A percentile compares a stretch with the other conserved stretches of the same genome.
phyloP scores from a whole-genome alignment of 768 basidiomycete species.

The Amanita muscaria region DNA sequence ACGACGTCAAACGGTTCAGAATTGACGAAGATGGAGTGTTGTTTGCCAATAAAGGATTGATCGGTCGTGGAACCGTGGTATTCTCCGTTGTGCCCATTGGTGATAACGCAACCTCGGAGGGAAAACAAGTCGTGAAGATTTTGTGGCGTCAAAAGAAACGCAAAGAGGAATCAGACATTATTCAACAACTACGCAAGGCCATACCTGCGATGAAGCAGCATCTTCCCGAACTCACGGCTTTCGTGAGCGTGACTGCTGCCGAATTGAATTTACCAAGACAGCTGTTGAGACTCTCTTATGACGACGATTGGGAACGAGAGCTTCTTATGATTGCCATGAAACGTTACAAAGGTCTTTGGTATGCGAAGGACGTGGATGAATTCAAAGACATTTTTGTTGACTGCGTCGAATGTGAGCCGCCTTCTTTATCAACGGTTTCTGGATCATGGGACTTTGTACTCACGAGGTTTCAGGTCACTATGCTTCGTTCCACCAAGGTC shows the following conservation, averaged over 20 bases:
- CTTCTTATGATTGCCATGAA: conserved; percentile 15
- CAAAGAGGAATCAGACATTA: conserved; percentile 7
- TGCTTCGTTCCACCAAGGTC: conserved; percentile 13
- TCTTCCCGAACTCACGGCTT: conserved; percentile 10
- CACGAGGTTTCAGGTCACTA: conserved; percentile 16
- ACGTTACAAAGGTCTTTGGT: conserved; percentile 16
- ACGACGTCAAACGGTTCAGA: background rate
- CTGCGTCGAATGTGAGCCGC: conserved; percentile 24
- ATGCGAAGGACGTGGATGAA: conserved; percentile 14
- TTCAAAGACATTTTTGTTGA: conserved; percentile 22
- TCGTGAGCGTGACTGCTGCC: background rate
- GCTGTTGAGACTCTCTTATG: background rate
- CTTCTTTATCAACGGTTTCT: conserved; percentile 6
- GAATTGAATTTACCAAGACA: conserved; percentile 11
- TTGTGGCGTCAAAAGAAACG: conserved; percentile 12
- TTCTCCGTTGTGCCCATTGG: conserved; percentile 4
- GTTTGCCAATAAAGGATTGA: conserved; percentile 8
- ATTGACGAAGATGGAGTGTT: conserved; percentile 3
- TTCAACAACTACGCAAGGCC: conserved; percentile 5
- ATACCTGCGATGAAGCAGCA: conserved; percentile 10
- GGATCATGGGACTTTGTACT: background rate
- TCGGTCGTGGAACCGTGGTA: conserved; percentile 15
- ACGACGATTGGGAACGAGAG: conserved; percentile 7
- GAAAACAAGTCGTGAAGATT: conserved; percentile 10
- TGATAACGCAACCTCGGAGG: background rate